A percentile compares a stretch with the other conserved stretches of the same genome.
These are phyloP conservation scores for Curvularia sp. DNA, from an alignment of 2,329 filamentous ascomycete genomes.

Conservation along the genomic window DNA sequence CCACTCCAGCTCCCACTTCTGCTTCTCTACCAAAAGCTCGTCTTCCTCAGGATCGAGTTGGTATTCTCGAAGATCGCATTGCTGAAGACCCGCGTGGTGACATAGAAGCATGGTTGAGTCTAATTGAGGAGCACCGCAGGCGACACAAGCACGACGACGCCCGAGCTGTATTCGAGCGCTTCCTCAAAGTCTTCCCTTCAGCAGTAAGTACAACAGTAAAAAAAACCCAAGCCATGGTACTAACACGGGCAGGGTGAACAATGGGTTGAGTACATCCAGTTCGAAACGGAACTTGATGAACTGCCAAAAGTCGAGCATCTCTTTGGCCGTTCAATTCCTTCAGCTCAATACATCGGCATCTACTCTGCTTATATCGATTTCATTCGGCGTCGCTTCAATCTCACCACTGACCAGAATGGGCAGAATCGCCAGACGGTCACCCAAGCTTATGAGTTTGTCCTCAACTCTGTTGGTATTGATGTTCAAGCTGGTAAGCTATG, in stretches of 20 bases:
- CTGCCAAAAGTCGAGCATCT: conserved; percentile 80
- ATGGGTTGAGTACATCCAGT: conserved; percentile 86
- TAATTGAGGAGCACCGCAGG: conserved; percentile 84
- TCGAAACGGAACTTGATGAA: conserved; percentile 88
- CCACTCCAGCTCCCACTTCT: conserved; percentile 38
- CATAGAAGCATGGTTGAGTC: conserved; percentile 85
- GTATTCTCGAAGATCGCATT: conserved; percentile 87
- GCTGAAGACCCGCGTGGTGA: conserved; percentile 92
- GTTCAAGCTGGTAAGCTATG: conserved; percentile 88
- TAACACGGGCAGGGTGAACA: conserved; percentile 79
- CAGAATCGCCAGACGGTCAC: conserved; percentile 79
- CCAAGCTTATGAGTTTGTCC: conserved; percentile 89
- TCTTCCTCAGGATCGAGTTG: conserved; percentile 74
- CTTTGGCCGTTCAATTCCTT: conserved; percentile 79
- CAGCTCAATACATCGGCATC: conserved; percentile 81
- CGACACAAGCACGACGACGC: conserved; percentile 83
- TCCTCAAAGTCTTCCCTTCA: conserved; percentile 86
- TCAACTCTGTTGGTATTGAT: conserved; percentile 88
- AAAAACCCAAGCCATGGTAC: conserved; percentile 14
- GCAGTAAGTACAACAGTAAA: conserved; percentile 69
- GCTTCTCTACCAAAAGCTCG: conserved; percentile 57
- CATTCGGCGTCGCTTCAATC: conserved; percentile 86
- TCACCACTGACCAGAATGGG: conserved; percentile 79
- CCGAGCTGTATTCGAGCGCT: conserved; percentile 81
- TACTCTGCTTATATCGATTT: conserved; percentile 97